These are phyloP conservation scores for Boletus fagicola DNA, from an alignment of 768 basidiomycete species.

Conservation along the genomic window DNA sequence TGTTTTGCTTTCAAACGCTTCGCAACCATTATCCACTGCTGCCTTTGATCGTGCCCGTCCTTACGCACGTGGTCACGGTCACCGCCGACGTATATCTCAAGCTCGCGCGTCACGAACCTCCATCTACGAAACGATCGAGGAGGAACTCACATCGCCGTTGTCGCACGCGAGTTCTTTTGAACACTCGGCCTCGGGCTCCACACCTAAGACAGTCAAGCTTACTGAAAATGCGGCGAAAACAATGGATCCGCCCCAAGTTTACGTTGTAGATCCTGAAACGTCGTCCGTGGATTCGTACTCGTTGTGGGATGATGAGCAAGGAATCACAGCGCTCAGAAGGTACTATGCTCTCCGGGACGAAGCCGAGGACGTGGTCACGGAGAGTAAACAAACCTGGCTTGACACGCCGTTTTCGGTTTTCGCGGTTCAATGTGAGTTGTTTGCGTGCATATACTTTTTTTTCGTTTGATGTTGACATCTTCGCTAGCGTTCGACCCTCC, in stretches of 20 bases:
- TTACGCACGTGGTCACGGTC: constrained; percentile 60
- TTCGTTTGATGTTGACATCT: not conserved
- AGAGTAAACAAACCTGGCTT: constrained; percentile 62
- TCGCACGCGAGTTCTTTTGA: constrained; percentile 30
- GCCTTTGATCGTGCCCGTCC: constrained; percentile 39
- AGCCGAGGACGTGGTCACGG: constrained; percentile 60
- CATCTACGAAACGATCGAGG: constrained; percentile 78
- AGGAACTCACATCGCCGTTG: constrained; percentile 48
- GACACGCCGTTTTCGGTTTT: constrained; percentile 77
- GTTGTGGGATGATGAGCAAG: constrained; percentile 68
- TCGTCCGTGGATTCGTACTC: constrained; percentile 45
- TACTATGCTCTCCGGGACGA: constrained; percentile 72
- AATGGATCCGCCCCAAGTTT: constrained; percentile 41
- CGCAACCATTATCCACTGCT: constrained; percentile 47
- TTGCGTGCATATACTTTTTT: not conserved
- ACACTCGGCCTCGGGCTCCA: constrained; percentile 11
- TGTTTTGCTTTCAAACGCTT: constrained; percentile 51
- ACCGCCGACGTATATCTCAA: constrained; percentile 68
- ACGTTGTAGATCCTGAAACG: constrained; percentile 56
- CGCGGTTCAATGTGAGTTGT: constrained; percentile 64
- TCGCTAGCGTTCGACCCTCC: constrained; percentile 69
- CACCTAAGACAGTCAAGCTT: constrained; percentile 32
- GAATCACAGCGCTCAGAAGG: constrained; percentile 59
- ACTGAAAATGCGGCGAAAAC: constrained; percentile 19
- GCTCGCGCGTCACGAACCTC: constrained; percentile 63